Evolutionary conservation across 441 rosid genomes (phyloP), one percentile per base, ranked within the genome.

Genomic region (Mallotus repandus): DNA sequence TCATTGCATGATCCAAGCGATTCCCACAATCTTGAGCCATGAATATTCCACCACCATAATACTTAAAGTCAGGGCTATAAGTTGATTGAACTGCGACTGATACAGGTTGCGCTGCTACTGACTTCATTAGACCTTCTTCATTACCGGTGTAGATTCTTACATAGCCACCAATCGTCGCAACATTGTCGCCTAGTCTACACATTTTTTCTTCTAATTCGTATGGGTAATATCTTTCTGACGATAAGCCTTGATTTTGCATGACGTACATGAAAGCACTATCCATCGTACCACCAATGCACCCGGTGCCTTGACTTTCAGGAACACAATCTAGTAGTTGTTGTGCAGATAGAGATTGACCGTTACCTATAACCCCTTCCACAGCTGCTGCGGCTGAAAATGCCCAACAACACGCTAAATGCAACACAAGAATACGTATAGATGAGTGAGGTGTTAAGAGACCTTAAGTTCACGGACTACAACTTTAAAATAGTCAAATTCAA

Each of bases 321-420:
- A 86, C 88, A 54, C 94, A 91, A 73, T 91, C 92, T 53, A 91
- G 78, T 25, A 89, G 84, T 63, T 91, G 84, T 75, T 91, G 91
- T 69, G 88, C 93, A 9, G 91, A 91, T 54, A 91, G 78, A 46
- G 92, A 83, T 6, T 80, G 69, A 58, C 89, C 70, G 0, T 78
- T 82, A 60, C 85, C 84, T 21, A 87, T 82, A 77, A 85, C 77
- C 68, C 92, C 92, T 86, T 91, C 91, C 35, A 89, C 72, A 16
- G 92, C 89, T 72, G 92, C 90, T 55, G 87, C 87, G 3, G 91
- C 89, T 29, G 93, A 79, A 53, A 91, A 91, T 14, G 94, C 97
- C 92, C 97, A 89, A 55, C 94, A 91, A 70, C 88, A 83, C 68
- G 90, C 91, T 89, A 54, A 12, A 4, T 14, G n/a, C 58, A 50